Base-by-base conservation (phyloP, 208 protist species). In the Acanthamoeba triangularis region DNA sequence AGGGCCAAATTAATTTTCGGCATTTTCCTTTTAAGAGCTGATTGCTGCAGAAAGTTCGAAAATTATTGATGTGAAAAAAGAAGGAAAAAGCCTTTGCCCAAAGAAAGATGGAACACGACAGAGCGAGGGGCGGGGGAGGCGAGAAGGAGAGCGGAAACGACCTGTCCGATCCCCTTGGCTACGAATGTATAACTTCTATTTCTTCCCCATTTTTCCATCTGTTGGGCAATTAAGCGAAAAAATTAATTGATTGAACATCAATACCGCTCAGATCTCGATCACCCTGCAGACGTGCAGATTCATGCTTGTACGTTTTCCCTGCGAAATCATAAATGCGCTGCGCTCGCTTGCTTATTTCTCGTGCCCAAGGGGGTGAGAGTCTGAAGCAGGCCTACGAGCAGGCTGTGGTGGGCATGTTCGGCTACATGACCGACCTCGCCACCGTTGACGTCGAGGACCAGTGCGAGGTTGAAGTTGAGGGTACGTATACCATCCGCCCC, bases 281-380 rank as follows among this genome's bases (percentile, higher is more conserved):
- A 95, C 91, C 65, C 91, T 67, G 91, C 91, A 7, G 91, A 95
- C n/a, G 72, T 95, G 3, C 65, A 95, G 88, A 95, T 95, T 23
- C 91, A 95, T 37, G 67, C 69, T 16, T 95, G 90, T 94, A 80
- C 37, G 90, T 37, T 41, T 41, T 3, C 37, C 37, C 10, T 1
- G 44, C n/a, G 25, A 44, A 56, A 65, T 67, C 30, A 41, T 82
- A 14, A 82, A 5, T 82, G 8, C n/a, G 2, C n/a, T n/a, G 10
- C 10, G 0, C 41, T 56, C 20, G 5, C 20, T 23, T 65, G 41
- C 11, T 20, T 11, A 13, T 49, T 49, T 41, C 82, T 67, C 49
- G 69, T 90, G 16, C 20, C 28, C 10, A 35, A 94, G 90, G 91
- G 91, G 91, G 91, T 35, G 37, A 82, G 14, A 72, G 30, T 16